phyloP scores from a whole-genome alignment of 2,329 filamentous ascomycete genomes.

The Penicillium vulpinum region DNA sequence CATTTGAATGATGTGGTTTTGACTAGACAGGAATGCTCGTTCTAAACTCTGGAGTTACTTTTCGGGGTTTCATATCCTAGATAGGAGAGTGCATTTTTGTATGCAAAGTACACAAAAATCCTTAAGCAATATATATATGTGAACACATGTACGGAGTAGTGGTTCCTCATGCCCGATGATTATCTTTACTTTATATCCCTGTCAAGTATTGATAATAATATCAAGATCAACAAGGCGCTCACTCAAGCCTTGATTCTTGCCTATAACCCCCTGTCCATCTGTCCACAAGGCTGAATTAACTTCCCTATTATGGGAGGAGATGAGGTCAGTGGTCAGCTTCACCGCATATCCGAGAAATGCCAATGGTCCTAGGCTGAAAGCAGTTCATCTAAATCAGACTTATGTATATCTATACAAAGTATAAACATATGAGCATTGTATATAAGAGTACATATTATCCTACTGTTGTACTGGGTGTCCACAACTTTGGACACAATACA shows the following conservation, averaged over 20 bases:
- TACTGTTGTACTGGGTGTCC: too few species aligned
- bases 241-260: neutral
- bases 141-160: too few species aligned
- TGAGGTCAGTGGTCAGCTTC: conserved; percentile 1
- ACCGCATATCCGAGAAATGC: neutral
- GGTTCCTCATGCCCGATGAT: neutral
- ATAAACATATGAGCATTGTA: too few species aligned
- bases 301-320: neutral
- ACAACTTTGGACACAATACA: too few species aligned
- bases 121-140: neutral
- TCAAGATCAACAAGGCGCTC: neutral
- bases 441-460: too few species aligned
- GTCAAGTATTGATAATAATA: too few species aligned
- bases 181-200: neutral
- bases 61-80: neutral
- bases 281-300: neutral
- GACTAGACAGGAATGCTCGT: neutral
- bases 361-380: neutral
- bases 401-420: too few species aligned
- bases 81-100: neutral
- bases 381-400: too few species aligned
- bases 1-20: neutral
- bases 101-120: too few species aligned
- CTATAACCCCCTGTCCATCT: neutral
- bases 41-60: neutral